These are phyloP conservation scores for Chimonanthus salicifolius DNA, from an alignment of 164 flowering plant genomes.

Conservation along the genomic window DNA sequence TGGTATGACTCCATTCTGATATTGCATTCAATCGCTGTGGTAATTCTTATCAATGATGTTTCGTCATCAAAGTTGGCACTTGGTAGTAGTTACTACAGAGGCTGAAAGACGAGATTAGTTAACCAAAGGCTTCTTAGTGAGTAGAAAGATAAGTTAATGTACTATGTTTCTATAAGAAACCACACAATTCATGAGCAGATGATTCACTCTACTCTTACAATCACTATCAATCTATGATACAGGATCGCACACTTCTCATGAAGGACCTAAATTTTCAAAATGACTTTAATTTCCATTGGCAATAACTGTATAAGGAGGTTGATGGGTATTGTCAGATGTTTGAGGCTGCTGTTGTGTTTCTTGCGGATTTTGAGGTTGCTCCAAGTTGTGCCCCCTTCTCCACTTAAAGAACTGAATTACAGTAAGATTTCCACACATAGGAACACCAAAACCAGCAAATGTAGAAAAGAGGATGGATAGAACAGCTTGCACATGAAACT, in stretches of 20 bases:
- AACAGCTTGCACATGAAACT: slow-evolving; percentile 73
- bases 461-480: slow-evolving; percentile 73
- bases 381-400: slow-evolving; percentile 28
- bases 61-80: too few species aligned
- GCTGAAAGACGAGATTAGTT: too few species aligned
- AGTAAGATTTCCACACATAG: slow-evolving; percentile 68
- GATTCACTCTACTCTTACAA: background rate
- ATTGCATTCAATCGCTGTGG: too few species aligned
- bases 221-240: background rate
- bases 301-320: slow-evolving; percentile 2
- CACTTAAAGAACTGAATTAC: slow-evolving; percentile 64
- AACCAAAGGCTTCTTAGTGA: too few species aligned
- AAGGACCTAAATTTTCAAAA: slow-evolving; percentile 2
- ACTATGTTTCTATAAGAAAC: background rate
- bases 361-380: slow-evolving; percentile 22
- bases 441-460: slow-evolving; percentile 75
- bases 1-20: too few species aligned
- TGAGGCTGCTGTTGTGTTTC: slow-evolving; percentile 14
- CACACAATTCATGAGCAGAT: background rate
- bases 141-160: too few species aligned
- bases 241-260: background rate
- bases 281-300: slow-evolving; percentile 3
- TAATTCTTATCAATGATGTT: too few species aligned
- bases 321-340: slow-evolving; percentile 18
- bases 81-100: too few species aligned